Evolutionary conservation across 139 green algal genomes (phyloP).

Genomic region (Helicosporidium sp.): DNA sequence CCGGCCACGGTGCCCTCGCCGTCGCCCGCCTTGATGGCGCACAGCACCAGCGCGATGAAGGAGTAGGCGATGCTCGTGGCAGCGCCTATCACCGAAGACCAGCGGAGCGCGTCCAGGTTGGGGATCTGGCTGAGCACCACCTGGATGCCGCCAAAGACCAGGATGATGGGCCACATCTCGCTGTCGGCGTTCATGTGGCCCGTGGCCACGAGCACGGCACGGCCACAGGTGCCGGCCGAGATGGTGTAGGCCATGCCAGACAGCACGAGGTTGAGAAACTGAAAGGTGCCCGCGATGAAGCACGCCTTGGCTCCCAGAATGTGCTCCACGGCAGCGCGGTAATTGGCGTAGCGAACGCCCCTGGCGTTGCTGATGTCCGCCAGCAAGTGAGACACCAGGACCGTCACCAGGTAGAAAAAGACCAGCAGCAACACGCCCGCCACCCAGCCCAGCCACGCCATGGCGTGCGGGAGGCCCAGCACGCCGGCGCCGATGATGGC

Average conservation of each 20-base stretch:
- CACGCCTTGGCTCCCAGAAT: slow-evolving; percentile 1
- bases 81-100: slow-evolving; percentile 13
- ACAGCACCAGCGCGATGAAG: slow-evolving; percentile 11
- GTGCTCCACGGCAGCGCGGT: slow-evolving; percentile 5
- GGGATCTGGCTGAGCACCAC: slow-evolving; percentile 17
- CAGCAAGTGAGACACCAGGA: too few relatives aligned
- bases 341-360: not conserved
- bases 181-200: not conserved
- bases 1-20: not conserved
- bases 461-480: too few relatives aligned
- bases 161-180: slow-evolving; percentile 7
- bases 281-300: not conserved
- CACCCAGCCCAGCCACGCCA: too few relatives aligned
- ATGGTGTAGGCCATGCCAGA: slow-evolving; percentile 11
- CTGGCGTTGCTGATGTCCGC: too few relatives aligned
- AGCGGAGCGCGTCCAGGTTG: slow-evolving; percentile 16
- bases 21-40: not conserved
- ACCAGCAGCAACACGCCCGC: too few relatives aligned
- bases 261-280: slow-evolving; percentile 9
- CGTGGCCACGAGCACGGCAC: slow-evolving; percentile 3
- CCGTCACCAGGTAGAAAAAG: too few relatives aligned
- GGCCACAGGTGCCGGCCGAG: not conserved
- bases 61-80: slow-evolving; percentile 10
- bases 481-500: too few relatives aligned
- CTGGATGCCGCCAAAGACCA: slow-evolving; percentile 14